Conservation (phyloP, 352 stramenopile genomes). For the Pythium coloratum region DNA sequence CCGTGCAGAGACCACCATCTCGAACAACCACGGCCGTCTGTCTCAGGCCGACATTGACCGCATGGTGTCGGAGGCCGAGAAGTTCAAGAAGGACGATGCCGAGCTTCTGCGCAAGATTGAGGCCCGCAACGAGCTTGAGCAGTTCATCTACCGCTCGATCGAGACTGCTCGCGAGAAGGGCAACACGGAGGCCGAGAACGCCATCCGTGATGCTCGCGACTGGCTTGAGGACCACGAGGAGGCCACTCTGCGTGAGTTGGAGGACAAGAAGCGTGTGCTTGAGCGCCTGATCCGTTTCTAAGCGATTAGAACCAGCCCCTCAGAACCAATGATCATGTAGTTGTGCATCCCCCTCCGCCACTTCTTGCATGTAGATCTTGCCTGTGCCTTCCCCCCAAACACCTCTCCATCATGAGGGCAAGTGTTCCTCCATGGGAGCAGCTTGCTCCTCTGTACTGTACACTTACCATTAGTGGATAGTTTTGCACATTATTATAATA, state of each 20-base stretch:
- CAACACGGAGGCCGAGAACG: slow-evolving; percentile 55
- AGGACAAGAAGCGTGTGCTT: slow-evolving; percentile 81
- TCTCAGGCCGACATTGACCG: slow-evolving; percentile 46
- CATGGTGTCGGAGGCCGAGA: slow-evolving; percentile 48
- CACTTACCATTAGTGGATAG: slow-evolving; percentile 25
- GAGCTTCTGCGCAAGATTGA: slow-evolving; percentile 48
- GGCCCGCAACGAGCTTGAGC: slow-evolving; percentile 44
- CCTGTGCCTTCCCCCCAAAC: not conserved
- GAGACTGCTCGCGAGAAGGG: slow-evolving; percentile 41
- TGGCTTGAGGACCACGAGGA: slow-evolving; percentile 73
- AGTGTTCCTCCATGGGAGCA: not conserved
- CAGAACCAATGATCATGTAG: slow-evolving; percentile 31
- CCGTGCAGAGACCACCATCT: slow-evolving; percentile 40
- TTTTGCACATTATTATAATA: slow-evolving; percentile 41
- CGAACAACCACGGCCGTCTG: slow-evolving; percentile 44
- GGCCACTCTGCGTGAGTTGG: slow-evolving; percentile 84
- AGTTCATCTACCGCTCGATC: slow-evolving; percentile 45
- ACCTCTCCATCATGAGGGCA: not conserved
- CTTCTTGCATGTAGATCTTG: slow-evolving; percentile 23
- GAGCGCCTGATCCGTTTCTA: slow-evolving; percentile 42
- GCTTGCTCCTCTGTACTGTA: not conserved
- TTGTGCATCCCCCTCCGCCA: slow-evolving; percentile 16
- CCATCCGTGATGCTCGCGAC: slow-evolving; percentile 51
- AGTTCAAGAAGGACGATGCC: slow-evolving; percentile 48
- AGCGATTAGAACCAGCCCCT: slow-evolving; percentile 16